phyloP scores from a whole-genome alignment of 78 protist genomes.

The Dictyostelium purpureum region DNA sequence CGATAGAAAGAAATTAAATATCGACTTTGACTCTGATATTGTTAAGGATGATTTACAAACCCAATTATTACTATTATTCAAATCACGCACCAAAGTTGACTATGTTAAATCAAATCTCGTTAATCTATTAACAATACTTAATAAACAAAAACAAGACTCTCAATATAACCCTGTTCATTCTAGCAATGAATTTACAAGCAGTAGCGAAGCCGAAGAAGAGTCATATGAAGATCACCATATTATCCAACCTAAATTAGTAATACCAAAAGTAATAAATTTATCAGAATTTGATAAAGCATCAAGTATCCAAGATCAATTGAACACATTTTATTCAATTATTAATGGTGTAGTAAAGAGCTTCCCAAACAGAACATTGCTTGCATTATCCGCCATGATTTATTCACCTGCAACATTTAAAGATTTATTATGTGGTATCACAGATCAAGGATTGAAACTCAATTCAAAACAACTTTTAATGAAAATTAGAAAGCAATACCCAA shows the following conservation, averaged over 20 bases:
- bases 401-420: conserved; percentile 7
- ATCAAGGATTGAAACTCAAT: conserved; percentile 14
- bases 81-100: conserved; percentile 11
- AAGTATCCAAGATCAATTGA: not conserved
- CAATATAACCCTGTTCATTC: too few species aligned
- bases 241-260: too few species aligned
- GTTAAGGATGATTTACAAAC: not conserved
- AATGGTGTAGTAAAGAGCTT: not conserved
- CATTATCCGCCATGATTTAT: conserved; percentile 35
- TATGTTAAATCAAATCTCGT: conserved; percentile 18
- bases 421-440: not conserved
- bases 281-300: not conserved
- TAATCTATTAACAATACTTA: not conserved
- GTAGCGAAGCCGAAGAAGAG: too few species aligned
- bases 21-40: not conserved
- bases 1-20: conserved; percentile 6
- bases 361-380: conserved; percentile 11
- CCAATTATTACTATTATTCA: conserved; percentile 32
- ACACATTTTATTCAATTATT: not conserved
- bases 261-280: not conserved
- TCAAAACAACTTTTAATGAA: not conserved
- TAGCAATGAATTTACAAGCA: too few species aligned
- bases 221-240: too few species aligned
- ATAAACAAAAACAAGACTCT: not conserved
- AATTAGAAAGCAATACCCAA: conserved; percentile 11